Conservation (phyloP, 2,329 filamentous ascomycete genomes). For the Neonectria coccinea region DNA sequence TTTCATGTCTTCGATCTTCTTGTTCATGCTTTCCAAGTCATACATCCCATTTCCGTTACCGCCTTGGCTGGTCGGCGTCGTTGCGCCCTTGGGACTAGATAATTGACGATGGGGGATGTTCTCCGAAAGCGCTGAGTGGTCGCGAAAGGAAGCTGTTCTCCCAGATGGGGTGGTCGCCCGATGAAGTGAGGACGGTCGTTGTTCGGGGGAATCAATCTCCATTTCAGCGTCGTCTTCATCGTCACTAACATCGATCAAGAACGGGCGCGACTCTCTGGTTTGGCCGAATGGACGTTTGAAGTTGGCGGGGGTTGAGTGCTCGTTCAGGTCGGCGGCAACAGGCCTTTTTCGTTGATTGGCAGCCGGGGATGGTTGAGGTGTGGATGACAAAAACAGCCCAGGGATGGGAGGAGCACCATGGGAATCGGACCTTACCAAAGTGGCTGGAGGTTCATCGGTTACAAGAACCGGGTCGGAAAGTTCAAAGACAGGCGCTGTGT, state of each 20-base stretch:
- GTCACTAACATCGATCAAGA: slow-evolving; percentile 90
- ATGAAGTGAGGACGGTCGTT: slow-evolving; percentile 53
- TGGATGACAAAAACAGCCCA: slow-evolving; percentile 52
- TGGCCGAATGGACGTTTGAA: slow-evolving; percentile 74
- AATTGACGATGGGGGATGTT: slow-evolving; percentile 53
- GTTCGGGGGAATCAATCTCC: slow-evolving; percentile 70
- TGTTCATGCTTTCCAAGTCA: slow-evolving; percentile 64
- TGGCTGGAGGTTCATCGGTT: slow-evolving; percentile 18
- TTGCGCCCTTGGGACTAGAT: slow-evolving; percentile 54
- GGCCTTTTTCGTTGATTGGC: slow-evolving; percentile 53
- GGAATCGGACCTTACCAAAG: slow-evolving; percentile 27
- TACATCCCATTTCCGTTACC: slow-evolving; percentile 52
- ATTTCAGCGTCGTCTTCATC: slow-evolving; percentile 74
- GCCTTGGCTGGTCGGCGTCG: slow-evolving; percentile 53
- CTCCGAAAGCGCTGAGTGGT: slow-evolving; percentile 59
- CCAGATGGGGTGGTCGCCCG: slow-evolving; percentile 45
- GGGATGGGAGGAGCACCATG: slow-evolving; percentile 48
- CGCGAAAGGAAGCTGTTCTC: slow-evolving; percentile 54
- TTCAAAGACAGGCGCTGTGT: slow-evolving; percentile 15
- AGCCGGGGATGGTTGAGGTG: slow-evolving; percentile 39
- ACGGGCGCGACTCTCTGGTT: slow-evolving; percentile 66
- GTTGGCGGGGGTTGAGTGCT: slow-evolving; percentile 56
- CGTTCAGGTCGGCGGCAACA: slow-evolving; percentile 78
- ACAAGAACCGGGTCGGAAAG: slow-evolving; percentile 10
- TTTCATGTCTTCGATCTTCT: slow-evolving; percentile 71